Percentiles rank a stretch among this genome's conserved stretches.
These are phyloP conservation scores for Schizochytrium sp. DNA, from an alignment of 108 stramenopile species.

Conservation along the genomic window DNA sequence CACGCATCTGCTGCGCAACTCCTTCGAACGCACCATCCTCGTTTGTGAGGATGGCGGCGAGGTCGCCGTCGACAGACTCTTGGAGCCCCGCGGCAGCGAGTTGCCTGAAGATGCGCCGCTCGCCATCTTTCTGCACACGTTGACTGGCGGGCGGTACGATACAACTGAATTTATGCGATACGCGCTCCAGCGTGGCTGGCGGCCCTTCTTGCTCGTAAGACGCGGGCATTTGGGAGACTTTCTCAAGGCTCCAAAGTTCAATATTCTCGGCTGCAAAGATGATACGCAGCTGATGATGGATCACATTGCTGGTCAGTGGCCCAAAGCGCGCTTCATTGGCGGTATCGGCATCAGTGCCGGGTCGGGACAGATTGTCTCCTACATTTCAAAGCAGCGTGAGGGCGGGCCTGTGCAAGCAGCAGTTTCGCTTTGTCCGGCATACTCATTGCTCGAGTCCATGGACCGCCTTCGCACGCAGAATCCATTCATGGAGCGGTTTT, in stretches of 20 bases:
- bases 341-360: background rate
- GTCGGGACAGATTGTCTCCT: background rate
- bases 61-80: background rate
- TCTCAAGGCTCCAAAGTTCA: background rate
- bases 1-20: background rate
- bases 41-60: background rate
- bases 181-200: background rate
- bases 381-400: background rate
- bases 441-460: background rate
- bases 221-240: background rate
- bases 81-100: background rate
- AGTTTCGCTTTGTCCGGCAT: background rate
- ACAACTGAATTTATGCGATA: background rate
- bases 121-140: background rate
- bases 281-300: background rate
- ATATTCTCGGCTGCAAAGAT: background rate
- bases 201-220: background rate
- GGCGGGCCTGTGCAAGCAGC: background rate
- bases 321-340: background rate
- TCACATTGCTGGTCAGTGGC: background rate
- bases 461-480: background rate
- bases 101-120: background rate
- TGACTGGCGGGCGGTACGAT: background rate
- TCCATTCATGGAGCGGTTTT: background rate
- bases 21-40: background rate